Percentiles rank a stretch among this genome's conserved stretches.
These are phyloP conservation scores for Cladorrhinum sp. DNA, from an alignment of 2,329 filamentous ascomycete genomes.

Conservation along the genomic window DNA sequence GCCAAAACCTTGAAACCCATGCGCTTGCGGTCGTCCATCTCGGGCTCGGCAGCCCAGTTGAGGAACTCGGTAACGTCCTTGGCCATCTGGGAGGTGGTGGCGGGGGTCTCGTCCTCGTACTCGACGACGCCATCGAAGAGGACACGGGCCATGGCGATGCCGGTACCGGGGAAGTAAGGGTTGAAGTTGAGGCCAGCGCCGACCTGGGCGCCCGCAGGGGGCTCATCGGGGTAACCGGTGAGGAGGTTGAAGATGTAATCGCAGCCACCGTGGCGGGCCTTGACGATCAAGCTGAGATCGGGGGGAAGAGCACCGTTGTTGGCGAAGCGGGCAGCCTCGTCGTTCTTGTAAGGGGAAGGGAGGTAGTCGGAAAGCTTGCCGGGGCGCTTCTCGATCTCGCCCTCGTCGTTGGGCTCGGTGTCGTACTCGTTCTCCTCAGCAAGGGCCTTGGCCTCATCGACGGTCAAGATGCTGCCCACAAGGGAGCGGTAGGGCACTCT, in stretches of 20 bases:
- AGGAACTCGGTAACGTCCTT: slow-evolving; percentile 99
- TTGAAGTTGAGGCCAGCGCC: slow-evolving; percentile 97
- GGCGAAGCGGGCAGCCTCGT: slow-evolving; percentile 94
- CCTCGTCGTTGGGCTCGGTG: slow-evolving; percentile 94
- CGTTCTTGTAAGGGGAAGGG: slow-evolving; percentile 94
- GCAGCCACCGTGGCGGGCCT: slow-evolving; percentile 95
- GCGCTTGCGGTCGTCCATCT: slow-evolving; percentile 99
- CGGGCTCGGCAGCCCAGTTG: slow-evolving; percentile 98
- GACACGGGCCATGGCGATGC: slow-evolving; percentile 98
- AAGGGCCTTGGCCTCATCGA: slow-evolving; percentile 95
- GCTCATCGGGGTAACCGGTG: slow-evolving; percentile 96
- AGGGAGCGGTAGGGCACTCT: slow-evolving; percentile 91
- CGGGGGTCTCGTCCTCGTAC: slow-evolving; percentile 94
- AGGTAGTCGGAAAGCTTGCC: slow-evolving; percentile 99
- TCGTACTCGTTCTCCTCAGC: slow-evolving; percentile 99
- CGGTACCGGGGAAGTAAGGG: slow-evolving; percentile 98
- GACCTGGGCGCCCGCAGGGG: slow-evolving; percentile 82
- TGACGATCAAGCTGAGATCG: slow-evolving; percentile 96
- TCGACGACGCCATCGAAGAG: slow-evolving; percentile 96
- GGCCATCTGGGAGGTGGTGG: slow-evolving; percentile 97
- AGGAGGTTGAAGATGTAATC: slow-evolving; percentile 97
- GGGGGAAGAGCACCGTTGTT: slow-evolving; percentile 98
- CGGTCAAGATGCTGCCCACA: slow-evolving; percentile 88
- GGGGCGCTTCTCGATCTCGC: slow-evolving; percentile 96
- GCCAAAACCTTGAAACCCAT: slow-evolving; percentile 97